Conservation (phyloP, 768 basidiomycete genomes). For the Artomyces pyxidatus region DNA sequence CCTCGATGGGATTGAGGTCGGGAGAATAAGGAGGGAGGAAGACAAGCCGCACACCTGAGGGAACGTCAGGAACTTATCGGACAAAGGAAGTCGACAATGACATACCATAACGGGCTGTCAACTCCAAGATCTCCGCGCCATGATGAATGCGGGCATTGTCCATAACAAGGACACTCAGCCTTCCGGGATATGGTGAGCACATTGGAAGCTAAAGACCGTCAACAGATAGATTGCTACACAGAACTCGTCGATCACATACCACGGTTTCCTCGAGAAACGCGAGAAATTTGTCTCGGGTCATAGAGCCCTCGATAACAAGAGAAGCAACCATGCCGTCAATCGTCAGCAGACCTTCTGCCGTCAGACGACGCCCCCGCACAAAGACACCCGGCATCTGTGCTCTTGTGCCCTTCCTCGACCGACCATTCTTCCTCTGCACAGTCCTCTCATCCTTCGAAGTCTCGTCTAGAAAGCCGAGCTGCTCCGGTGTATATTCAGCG, state of each 20-base stretch:
- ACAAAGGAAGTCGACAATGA: background rate
- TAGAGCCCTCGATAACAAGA: slow-evolving; percentile 24
- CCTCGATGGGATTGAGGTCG: slow-evolving; percentile 33
- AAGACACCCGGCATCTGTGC: too few relatives aligned
- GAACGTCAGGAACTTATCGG: background rate
- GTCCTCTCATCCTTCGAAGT: slow-evolving; percentile 27
- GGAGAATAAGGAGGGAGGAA: slow-evolving; percentile 33
- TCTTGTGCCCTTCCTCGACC: too few relatives aligned
- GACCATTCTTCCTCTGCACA: too few relatives aligned
- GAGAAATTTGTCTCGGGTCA: slow-evolving; percentile 17
- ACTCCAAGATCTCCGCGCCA: background rate
- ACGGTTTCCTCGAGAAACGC: background rate
- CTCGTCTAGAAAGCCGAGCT: slow-evolving; percentile 30
- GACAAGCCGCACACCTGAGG: slow-evolving; percentile 20
- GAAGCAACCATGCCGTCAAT: slow-evolving; percentile 25
- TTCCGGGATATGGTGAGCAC: background rate
- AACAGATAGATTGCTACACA: slow-evolving; percentile 13
- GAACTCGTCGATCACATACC: background rate
- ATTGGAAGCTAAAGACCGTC: slow-evolving; percentile 19
- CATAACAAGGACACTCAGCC: slow-evolving; percentile 20
- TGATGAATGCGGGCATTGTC: slow-evolving; percentile 27
- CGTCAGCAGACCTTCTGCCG: slow-evolving; percentile 21
- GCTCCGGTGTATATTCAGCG: slow-evolving; percentile 23
- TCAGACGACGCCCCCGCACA: slow-evolving; percentile 17
- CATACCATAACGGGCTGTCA: slow-evolving; percentile 1